Percentiles rank a stretch among this genome's conserved stretches.
Evolutionary conservation across 2,329 filamentous ascomycete species (phyloP).

Genomic region (Diaporthe citri): DNA sequence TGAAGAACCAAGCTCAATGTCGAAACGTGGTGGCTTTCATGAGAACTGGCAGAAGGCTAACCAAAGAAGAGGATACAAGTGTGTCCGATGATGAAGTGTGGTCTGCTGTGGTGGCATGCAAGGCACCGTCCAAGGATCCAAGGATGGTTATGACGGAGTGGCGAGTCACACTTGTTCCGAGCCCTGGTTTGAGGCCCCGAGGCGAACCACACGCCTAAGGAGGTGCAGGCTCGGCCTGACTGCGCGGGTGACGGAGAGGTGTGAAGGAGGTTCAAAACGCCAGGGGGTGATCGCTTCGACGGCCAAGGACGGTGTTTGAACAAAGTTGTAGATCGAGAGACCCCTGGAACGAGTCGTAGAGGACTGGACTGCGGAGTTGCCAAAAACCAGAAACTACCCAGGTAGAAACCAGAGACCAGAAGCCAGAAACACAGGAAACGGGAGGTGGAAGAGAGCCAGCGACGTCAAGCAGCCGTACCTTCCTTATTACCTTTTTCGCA

Average conservation of each 20-base stretch:
- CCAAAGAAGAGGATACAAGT: neutral
- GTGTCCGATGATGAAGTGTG: neutral
- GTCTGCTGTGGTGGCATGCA: neutral
- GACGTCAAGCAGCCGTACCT: conserved; percentile 1
- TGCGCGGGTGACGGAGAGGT: neutral
- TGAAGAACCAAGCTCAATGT: conserved; percentile 14
- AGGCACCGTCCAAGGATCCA: neutral
- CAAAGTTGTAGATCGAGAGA: conserved; percentile 2
- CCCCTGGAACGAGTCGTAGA: neutral
- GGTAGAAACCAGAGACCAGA: neutral
- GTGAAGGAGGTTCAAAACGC: conserved; percentile 14
- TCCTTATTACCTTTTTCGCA: conserved; percentile 11
- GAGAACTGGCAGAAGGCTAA: neutral
- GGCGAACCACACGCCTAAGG: neutral
- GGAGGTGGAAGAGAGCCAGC: neutral
- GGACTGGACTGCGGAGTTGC: neutral
- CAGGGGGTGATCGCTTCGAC: conserved; percentile 10
- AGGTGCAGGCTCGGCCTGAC: neutral
- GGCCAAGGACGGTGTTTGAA: conserved; percentile 12
- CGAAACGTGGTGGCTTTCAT: conserved; percentile 6
- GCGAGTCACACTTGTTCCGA: conserved; percentile 3
- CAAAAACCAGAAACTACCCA: neutral
- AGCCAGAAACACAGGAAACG: conserved; percentile 1
- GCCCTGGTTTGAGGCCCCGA: conserved; percentile 15
- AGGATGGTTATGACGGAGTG: conserved; percentile 18